Base-by-base conservation (phyloP, 169 alveolate genomes). In the Plasmodium coatneyi region DNA sequence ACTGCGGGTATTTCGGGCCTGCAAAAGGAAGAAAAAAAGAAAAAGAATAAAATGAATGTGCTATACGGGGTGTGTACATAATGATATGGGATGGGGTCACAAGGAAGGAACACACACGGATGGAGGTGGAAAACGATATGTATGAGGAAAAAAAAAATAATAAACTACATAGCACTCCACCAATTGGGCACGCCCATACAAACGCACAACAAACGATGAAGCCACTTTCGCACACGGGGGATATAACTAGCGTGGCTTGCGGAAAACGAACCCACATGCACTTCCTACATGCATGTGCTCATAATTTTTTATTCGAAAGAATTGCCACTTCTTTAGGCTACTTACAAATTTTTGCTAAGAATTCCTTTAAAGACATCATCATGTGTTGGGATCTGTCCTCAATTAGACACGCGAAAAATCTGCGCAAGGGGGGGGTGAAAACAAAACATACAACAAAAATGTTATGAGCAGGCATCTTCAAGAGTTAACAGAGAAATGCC, bases 311-410 rank as follows among this genome's bases (percentile, higher is more conserved):
- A n/a, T 80, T 30, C 56, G 28, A 19, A 80, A 25, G 34, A 46
- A 46, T 43, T 39, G 72, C 46, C 39, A 3, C 78, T 84, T 56
- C 71, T 14, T 54, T 32, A 1, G n/a, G 28, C n/a, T 22, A 25
- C 84, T 78, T 81, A 92, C 95, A 83, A 81, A 92, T 92, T 80
- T 96, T 83, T 79, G 92, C 95, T 70, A 87, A 56, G 60, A 96
- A 96, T 91, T 96, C 97, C 56, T 93, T 94, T 82, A 96, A 95
- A 22, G 97, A 94, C 92, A 95, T 66, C 97, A 96, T 95, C 97
- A 96, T 95, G 60, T 95, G 97, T 22, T 95, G 97, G 10, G 97
- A 94, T 78, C 96, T 92, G 74, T 96, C 97, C 71, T 96, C 97
- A 25, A 96, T 89, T 78, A 96, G 89, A 76, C 71, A 76, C 76